These are phyloP conservation scores for Acacia melanoxylon DNA, from an alignment of 306 rosid species.

Conservation along the genomic window DNA sequence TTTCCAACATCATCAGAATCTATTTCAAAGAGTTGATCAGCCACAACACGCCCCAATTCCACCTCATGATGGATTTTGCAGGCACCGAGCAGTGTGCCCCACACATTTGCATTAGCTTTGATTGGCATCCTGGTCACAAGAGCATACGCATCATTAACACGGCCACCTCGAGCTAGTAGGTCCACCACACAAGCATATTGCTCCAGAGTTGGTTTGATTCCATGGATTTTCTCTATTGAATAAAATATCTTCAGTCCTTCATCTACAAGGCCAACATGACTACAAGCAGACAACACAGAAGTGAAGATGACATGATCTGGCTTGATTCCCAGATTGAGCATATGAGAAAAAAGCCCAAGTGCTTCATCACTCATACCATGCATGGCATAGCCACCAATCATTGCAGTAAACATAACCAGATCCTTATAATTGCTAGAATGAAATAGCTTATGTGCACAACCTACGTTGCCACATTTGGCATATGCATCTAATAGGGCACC, in stretches of 20 bases:
- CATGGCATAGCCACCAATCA: slow-evolving; percentile 84
- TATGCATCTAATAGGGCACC: slow-evolving; percentile 82
- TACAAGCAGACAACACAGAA: slow-evolving; percentile 76
- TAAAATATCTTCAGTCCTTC: slow-evolving; percentile 78
- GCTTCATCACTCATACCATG: slow-evolving; percentile 87
- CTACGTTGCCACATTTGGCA: slow-evolving; percentile 75
- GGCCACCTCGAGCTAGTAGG: slow-evolving; percentile 81
- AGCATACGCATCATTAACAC: slow-evolving; percentile 60
- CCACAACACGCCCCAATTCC: slow-evolving; percentile 66
- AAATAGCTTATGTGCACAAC: slow-evolving; percentile 61
- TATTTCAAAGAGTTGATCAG: slow-evolving; percentile 58
- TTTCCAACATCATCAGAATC: slow-evolving; percentile 72
- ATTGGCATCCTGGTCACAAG: slow-evolving; percentile 64
- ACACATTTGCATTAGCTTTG: slow-evolving; percentile 71
- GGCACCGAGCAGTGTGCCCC: slow-evolving; percentile 84
- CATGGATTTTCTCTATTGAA: slow-evolving; percentile 63
- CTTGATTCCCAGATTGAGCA: slow-evolving; percentile 64
- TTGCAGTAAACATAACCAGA: slow-evolving; percentile 83
- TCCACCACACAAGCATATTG: slow-evolving; percentile 88
- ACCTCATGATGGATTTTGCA: slow-evolving; percentile 79
- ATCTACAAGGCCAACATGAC: slow-evolving; percentile 76
- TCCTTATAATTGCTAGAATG: slow-evolving; percentile 59
- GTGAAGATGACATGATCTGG: slow-evolving; percentile 77
- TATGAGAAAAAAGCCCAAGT: slow-evolving; percentile 53
- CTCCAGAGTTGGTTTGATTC: slow-evolving; percentile 76